Percentiles rank a stretch among this genome's conserved stretches.
phyloP scores from a whole-genome alignment of 2,329 filamentous ascomycete genomes.

The Paramyrothecium sp. region DNA sequence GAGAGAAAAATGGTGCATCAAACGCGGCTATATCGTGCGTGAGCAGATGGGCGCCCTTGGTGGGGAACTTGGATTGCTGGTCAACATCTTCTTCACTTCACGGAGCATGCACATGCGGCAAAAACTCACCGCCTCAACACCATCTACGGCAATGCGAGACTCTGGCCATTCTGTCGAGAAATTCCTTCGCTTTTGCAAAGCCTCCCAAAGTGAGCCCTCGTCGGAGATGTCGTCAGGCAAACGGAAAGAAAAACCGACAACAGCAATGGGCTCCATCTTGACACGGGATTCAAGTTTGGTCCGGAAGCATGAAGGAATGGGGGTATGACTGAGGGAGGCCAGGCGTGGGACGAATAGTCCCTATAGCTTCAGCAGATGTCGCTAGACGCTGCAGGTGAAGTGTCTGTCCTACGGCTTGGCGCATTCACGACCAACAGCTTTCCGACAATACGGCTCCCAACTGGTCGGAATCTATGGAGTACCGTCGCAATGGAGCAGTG shows the following conservation, averaged over 20 bases:
- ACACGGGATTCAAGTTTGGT: too few relatives aligned
- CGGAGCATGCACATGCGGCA: not conserved
- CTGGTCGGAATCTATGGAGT: too few relatives aligned
- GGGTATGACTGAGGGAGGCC: too few relatives aligned
- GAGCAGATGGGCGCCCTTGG: conserved; percentile 23
- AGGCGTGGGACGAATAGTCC: too few relatives aligned
- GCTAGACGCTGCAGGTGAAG: too few relatives aligned
- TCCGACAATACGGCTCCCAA: too few relatives aligned
- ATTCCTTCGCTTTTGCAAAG: not conserved
- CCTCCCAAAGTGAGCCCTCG: not conserved
- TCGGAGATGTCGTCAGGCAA: not conserved
- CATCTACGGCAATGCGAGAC: not conserved
- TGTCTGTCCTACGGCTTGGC: too few relatives aligned
- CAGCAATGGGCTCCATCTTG: not conserved
- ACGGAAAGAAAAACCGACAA: not conserved
- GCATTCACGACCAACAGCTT: too few relatives aligned
- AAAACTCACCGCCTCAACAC: not conserved
- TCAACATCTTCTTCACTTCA: not conserved
- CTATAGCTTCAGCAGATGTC: too few relatives aligned
- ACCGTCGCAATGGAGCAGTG: too few relatives aligned
- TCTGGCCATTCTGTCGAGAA: not conserved
- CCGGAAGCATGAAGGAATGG: too few relatives aligned
- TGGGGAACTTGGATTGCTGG: not conserved
- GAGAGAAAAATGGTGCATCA: conserved; percentile 37
- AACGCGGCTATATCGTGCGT: conserved; percentile 28